Evolutionary conservation across 331 rosid genomes (phyloP), one percentile per base, ranked within the genome.

Genomic region (Malus hybrid): DNA sequence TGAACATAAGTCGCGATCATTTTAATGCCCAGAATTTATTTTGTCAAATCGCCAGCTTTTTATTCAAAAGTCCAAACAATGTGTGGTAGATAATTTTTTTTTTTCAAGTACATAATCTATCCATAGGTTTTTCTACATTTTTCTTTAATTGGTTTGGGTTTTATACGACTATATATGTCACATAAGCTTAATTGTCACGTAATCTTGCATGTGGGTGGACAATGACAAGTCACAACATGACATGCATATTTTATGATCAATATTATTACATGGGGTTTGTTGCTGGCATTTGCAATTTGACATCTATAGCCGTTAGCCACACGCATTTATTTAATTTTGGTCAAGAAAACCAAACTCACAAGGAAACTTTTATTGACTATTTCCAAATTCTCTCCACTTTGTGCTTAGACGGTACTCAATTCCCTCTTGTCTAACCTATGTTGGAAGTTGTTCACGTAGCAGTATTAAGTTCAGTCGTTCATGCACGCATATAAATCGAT

Each of bases 211-310:
- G 24, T 32, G 26, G 68, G 26, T 14, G 30, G 39, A 8, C 22
- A 30, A 30, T 28, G 34, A 63, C 66, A 62, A 28, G 20, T 62
- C n/a, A 15, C 20, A 62, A 29, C n/a, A 14, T 33, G 68, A 16
- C 46, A 64, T 64, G 68, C 68, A 18, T 18, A 32, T 30, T 6
- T 18, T 1, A 32, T 32, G 26, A 63, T 63, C 44, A 13, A 2
- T 10, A 42, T 42, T 24, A 60, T 28, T 64, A 30, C 10, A 64
- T 18, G 33, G 7, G 9, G 66, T 28, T 61, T 61, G 34, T 26
- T 26, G 68, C 46, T 64, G 46, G 68, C 68, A 62, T 44, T 44
- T 11, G 68, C 68, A 64, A 7, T 10, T 64, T 16, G 46, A 64
- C 46, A 63, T 29, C 29, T 28, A 28, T 28, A 28, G 29, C 29